Evolutionary conservation across 441 rosid species (phyloP), one percentile per base, ranked within the genome.

Genomic region (Gossypium lobatum): DNA sequence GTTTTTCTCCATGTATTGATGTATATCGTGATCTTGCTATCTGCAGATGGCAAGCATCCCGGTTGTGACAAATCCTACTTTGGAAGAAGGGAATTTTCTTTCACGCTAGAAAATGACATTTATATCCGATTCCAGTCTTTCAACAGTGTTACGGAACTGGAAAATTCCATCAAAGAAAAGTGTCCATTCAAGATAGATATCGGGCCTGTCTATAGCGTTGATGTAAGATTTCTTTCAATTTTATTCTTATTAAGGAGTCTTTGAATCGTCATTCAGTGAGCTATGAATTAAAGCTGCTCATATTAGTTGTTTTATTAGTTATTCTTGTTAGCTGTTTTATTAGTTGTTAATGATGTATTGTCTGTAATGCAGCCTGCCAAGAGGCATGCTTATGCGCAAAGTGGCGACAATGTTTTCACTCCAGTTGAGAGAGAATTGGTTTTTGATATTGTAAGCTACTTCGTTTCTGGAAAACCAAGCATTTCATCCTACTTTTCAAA

Each of bases 31-130:
- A 26, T 82, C 74, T 75, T 11, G 68, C 11, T 25, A 8, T 82
- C 4, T 76, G 54, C 82, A 95, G 99, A 95, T 83, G 97, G 97
- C 78, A 93, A 89, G 83, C 99, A 93, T 84, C 97, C 97, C 55
- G 98, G 85, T 52, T 95, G 98, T 62, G 98, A 95, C 77, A 84
- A 79, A 26, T 87, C 85, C 64, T 93, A 88, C 83, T 74, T 89
- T 68, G 88, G 89, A 66, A 82, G 96, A 64, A 89, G 98, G 79
- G 99, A 95, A 64, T 90, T 93, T 79, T 90, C 99, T 3, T 91
- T 89, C 80, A 95, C 97, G 0, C 85, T 95, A 34, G 91, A 88
- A 20, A 83, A 88, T 76, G 93, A 95, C 78, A 83, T 87, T 72
- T 88, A 88, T 76, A 45, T 90, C 63, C 88, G 99, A 28, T 95